phyloP scores from a whole-genome alignment of 495 filamentous ascomycete species.

The Evansstolkia leycettana region DNA sequence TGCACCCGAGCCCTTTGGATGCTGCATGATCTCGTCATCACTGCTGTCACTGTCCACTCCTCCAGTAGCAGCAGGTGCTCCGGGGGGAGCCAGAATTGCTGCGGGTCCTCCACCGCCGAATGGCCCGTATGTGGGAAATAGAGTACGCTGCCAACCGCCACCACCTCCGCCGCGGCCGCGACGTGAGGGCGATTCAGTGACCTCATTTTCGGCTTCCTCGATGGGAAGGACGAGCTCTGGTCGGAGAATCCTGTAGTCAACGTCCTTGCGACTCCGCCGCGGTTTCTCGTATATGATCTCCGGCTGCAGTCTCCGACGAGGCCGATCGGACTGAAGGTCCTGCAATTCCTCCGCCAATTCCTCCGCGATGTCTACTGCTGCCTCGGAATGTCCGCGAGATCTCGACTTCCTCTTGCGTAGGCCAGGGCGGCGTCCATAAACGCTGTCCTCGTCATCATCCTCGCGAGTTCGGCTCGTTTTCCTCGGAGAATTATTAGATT shows the following conservation, averaged over 20 bases:
- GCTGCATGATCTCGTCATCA: slow-evolving; percentile 67
- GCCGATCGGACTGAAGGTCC: slow-evolving; percentile 47
- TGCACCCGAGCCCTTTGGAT: slow-evolving; percentile 42
- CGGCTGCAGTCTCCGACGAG: slow-evolving; percentile 37
- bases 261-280: slow-evolving; percentile 42
- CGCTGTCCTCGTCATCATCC: slow-evolving; percentile 39
- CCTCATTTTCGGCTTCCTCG: slow-evolving; percentile 54
- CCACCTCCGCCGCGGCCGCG: slow-evolving; percentile 40
- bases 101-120: slow-evolving; percentile 74
- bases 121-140: slow-evolving; percentile 80
- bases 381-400: slow-evolving; percentile 41
- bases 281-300: slow-evolving; percentile 48
- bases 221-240: slow-evolving; percentile 56
- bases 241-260: slow-evolving; percentile 65
- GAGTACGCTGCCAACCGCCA: slow-evolving; percentile 52
- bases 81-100: slow-evolving; percentile 66
- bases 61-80: slow-evolving; percentile 54
- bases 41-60: slow-evolving; percentile 91
- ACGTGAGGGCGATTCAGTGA: slow-evolving; percentile 55
- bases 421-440: slow-evolving; percentile 36
- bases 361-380: slow-evolving; percentile 39
- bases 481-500: slow-evolving; percentile 28
- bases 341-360: slow-evolving; percentile 73
- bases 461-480: slow-evolving; percentile 25
- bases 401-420: slow-evolving; percentile 36